Percentiles rank a stretch among this genome's conserved stretches.
phyloP scores from a whole-genome alignment of 192 early-diverging fungal genomes.

The Backusella australiensis region DNA sequence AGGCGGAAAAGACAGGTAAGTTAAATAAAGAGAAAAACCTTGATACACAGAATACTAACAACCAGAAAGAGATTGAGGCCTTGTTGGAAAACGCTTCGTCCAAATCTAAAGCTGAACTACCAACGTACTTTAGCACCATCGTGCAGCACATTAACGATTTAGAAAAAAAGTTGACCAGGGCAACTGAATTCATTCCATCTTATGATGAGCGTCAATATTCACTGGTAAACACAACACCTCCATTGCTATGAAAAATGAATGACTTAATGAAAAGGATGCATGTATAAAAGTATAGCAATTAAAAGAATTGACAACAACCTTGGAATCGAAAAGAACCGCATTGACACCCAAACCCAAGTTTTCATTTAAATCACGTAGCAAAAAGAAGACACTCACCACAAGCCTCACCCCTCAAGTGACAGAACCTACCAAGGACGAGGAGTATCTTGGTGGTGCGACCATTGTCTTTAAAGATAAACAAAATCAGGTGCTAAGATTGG shows the following conservation, averaged over 20 bases:
- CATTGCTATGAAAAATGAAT: not conserved
- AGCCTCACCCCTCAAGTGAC: not conserved
- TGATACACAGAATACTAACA: not conserved
- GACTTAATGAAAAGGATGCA: not conserved
- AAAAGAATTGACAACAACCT: conserved; percentile 38
- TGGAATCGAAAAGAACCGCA: conserved; percentile 36
- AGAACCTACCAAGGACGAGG: not conserved
- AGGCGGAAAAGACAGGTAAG: conserved; percentile 17
- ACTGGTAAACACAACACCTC: conserved; percentile 35
- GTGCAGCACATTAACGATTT: conserved; percentile 52
- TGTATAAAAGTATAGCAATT: conserved; percentile 40
- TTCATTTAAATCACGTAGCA: conserved; percentile 61
- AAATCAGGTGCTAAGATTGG: not conserved
- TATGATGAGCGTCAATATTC: conserved; percentile 67
- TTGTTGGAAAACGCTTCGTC: conserved; percentile 1
- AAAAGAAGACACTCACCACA: not conserved
- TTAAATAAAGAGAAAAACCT: not conserved
- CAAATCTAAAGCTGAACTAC: conserved; percentile 30
- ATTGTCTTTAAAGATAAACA: conserved; percentile 1
- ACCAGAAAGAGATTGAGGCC: conserved; percentile 17
- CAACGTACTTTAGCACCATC: conserved; percentile 35
- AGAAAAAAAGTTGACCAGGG: conserved; percentile 60
- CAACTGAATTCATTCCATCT: conserved; percentile 58
- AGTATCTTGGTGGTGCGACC: not conserved
- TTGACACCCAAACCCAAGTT: conserved; percentile 62